Evolutionary conservation across 1,139 yeast species (phyloP).

Genomic region (Diutina rugosa): DNA sequence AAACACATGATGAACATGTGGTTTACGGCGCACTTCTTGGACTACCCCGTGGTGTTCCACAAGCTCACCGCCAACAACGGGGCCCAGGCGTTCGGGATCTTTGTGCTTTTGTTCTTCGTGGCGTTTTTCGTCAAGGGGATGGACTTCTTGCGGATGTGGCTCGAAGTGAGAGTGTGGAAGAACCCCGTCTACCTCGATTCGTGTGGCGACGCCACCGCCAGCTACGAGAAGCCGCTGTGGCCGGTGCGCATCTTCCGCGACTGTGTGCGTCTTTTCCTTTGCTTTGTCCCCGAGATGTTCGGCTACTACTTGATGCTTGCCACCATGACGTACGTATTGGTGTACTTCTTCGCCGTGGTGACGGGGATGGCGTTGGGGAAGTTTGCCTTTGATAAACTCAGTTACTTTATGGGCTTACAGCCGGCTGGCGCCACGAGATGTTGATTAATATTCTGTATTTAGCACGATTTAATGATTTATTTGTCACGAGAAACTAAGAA

Average conservation of each 20-base stretch:
- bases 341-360: slow-evolving; percentile 62
- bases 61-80: slow-evolving; percentile 36
- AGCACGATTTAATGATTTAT: neutral
- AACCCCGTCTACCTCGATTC: slow-evolving; percentile 12
- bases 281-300: slow-evolving; percentile 50
- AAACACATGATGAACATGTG: slow-evolving; percentile 39
- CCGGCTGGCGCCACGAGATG: slow-evolving; percentile 3
- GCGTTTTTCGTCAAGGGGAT: slow-evolving; percentile 48
- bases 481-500: too few species aligned
- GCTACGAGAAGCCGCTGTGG: neutral
- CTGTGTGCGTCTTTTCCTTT: slow-evolving; percentile 36
- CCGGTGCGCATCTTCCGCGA: slow-evolving; percentile 30
- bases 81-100: slow-evolving; percentile 63
- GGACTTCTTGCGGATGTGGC: slow-evolving; percentile 43
- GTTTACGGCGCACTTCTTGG: slow-evolving; percentile 34
- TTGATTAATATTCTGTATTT: neutral
- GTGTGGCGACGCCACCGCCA: neutral
- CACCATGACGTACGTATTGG: slow-evolving; percentile 54
- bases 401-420: slow-evolving; percentile 21
- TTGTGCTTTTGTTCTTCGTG: slow-evolving; percentile 41
- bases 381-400: slow-evolving; percentile 48
- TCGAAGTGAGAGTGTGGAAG: slow-evolving; percentile 54
- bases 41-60: slow-evolving; percentile 51
- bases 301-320: slow-evolving; percentile 68
- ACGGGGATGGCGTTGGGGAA: slow-evolving; percentile 59